phyloP scores from a whole-genome alignment of 371 early-diverging fungal species.

The Funneliformis caledonium region DNA sequence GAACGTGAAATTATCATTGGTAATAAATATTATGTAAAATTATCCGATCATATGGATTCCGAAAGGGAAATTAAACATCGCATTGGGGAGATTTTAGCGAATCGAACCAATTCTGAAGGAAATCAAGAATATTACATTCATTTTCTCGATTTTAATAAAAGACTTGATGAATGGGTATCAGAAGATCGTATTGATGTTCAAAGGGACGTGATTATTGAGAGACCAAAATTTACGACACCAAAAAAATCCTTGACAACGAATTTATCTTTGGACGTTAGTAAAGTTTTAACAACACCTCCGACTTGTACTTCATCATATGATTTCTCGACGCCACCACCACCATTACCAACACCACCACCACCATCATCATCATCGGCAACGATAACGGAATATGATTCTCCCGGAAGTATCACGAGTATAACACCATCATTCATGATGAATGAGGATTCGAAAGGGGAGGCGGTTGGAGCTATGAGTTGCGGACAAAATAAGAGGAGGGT shows the following conservation, averaged over 20 bases:
- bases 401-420: conserved; percentile 40
- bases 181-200: conserved; percentile 72
- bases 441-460: conserved; percentile 89
- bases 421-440: conserved; percentile 68
- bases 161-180: conserved; percentile 98
- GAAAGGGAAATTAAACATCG: conserved; percentile 51
- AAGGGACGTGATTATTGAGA: conserved; percentile 45
- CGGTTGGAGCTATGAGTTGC: conserved; percentile 96
- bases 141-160: conserved; percentile 97
- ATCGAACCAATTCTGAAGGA: conserved; percentile 54
- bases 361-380: not conserved
- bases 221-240: conserved; percentile 41
- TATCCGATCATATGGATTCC: not conserved
- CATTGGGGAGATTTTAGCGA: conserved; percentile 91
- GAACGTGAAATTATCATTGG: not conserved
- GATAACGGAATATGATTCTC: conserved; percentile 16
- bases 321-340: conserved; percentile 17
- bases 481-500: conserved; percentile 88
- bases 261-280: conserved; percentile 34
- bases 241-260: conserved; percentile 22
- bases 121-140: conserved; percentile 93
- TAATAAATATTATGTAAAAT: not conserved
- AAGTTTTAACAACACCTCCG: conserved; percentile 31
- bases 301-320: conserved; percentile 49
- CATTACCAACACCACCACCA: no score